These are phyloP conservation scores for Microcyclospora tardicrescens DNA, from an alignment of 2,329 filamentous ascomycete species.

Conservation along the genomic window DNA sequence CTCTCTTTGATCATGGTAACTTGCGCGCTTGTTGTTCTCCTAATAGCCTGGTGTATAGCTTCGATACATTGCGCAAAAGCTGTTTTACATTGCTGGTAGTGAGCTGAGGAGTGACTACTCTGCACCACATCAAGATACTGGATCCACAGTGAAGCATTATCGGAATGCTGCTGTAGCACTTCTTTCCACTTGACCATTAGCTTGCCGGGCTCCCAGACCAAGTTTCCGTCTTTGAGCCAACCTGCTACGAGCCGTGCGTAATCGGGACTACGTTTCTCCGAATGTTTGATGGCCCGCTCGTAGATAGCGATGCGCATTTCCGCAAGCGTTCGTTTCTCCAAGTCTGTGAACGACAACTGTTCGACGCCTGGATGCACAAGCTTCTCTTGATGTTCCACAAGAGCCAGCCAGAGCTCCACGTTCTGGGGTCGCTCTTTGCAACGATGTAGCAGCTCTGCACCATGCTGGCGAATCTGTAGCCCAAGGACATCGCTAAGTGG, in stretches of 20 bases:
- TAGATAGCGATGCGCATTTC: slow-evolving; percentile 72
- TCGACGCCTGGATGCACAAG: slow-evolving; percentile 43
- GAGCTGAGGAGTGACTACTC: slow-evolving; percentile 52
- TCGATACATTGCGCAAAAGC: slow-evolving; percentile 47
- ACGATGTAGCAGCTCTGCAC: slow-evolving; percentile 48
- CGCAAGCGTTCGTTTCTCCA: slow-evolving; percentile 56
- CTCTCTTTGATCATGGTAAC: slow-evolving; percentile 24
- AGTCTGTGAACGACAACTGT: slow-evolving; percentile 37
- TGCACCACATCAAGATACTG: slow-evolving; percentile 60
- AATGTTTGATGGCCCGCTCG: slow-evolving; percentile 57
- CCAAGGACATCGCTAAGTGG: slow-evolving; percentile 7
- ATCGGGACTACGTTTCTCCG: slow-evolving; percentile 30
- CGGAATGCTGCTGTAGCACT: slow-evolving; percentile 42
- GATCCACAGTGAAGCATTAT: slow-evolving; percentile 56
- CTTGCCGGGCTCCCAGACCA: slow-evolving; percentile 56
- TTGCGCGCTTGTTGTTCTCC: background rate
- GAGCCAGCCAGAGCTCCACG: slow-evolving; percentile 58
- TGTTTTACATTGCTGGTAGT: slow-evolving; percentile 51
- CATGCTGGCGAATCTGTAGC: slow-evolving; percentile 34
- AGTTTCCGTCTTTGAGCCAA: slow-evolving; percentile 60
- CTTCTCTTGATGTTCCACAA: slow-evolving; percentile 66
- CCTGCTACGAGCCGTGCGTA: slow-evolving; percentile 51
- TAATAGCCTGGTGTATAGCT: slow-evolving; percentile 3
- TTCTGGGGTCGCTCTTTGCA: slow-evolving; percentile 56
- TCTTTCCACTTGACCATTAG: slow-evolving; percentile 53